Percentiles rank a stretch among this genome's conserved stretches.
Evolutionary conservation across 495 filamentous ascomycete species (phyloP).

Genomic region (Recurvomyces mirabilis): DNA sequence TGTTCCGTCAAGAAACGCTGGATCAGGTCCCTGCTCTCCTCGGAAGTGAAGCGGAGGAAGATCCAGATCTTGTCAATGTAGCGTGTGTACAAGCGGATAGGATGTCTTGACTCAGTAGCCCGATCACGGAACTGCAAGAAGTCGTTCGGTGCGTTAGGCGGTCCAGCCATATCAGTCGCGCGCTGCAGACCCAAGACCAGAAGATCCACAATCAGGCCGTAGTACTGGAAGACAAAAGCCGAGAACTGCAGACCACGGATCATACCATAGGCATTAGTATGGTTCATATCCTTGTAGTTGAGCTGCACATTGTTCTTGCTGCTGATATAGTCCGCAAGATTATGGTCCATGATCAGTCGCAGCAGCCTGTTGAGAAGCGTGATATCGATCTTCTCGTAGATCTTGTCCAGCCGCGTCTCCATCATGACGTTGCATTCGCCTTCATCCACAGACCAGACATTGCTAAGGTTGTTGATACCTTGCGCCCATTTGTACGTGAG

Average conservation of each 20-base stretch:
- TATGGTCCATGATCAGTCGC: slow-evolving; percentile 98
- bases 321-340: slow-evolving; percentile 97
- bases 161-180: slow-evolving; percentile 92
- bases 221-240: slow-evolving; percentile 98
- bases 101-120: slow-evolving; percentile 80
- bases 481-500: slow-evolving; percentile 99
- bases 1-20: slow-evolving; percentile 97
- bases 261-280: slow-evolving; percentile 97
- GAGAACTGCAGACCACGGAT: slow-evolving; percentile 97
- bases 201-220: slow-evolving; percentile 89
- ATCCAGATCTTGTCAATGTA: slow-evolving; percentile 99
- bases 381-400: slow-evolving; percentile 98
- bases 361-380: slow-evolving; percentile 88
- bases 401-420: slow-evolving; percentile 94
- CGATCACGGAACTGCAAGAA: slow-evolving; percentile 95
- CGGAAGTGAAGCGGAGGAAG: slow-evolving; percentile 83
- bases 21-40: slow-evolving; percentile 91
- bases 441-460: slow-evolving; percentile 90
- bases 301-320: slow-evolving; percentile 99
- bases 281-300: slow-evolving; percentile 99
- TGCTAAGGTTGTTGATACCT: slow-evolving; percentile 97
- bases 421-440: slow-evolving; percentile 99
- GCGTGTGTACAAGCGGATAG: slow-evolving; percentile 89
- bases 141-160: slow-evolving; percentile 93
- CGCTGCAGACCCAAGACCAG: slow-evolving; percentile 86